Base-by-base conservation (phyloP, 1,284 basidiomycete genomes). In the Pyrrhoderma lamaoense region DNA sequence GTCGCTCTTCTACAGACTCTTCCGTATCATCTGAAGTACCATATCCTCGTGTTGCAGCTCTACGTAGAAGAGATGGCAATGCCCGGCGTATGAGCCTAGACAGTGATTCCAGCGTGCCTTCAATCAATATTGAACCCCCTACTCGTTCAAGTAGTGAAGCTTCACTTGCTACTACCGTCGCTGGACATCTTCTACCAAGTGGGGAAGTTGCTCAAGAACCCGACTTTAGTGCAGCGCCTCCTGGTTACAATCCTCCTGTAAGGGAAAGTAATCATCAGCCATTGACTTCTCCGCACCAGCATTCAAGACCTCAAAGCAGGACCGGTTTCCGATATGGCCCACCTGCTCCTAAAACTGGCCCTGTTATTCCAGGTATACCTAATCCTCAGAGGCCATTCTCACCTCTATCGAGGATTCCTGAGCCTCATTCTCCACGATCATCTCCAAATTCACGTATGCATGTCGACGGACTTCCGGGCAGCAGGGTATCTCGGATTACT, bases 401-500 rank as follows among this genome's bases (percentile, higher is more conserved):
- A n/a, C n/a, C n/a, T n/a, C n/a, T n/a, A n/a, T n/a, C n/a, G n/a
- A 13, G 13, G 37, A 22, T 34, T 16, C 47, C 14, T 21, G 38
- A 19, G 38, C 38, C 14, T 40, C 5, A 16, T 18, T 8, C 18
- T 34, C 42, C 49, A 36, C 14, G 27, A 27, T 14, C 38, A 31
- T 27, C n/a, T 22, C 13, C 37, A 35, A 11, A 39, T 14, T 9
- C 36, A 34, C 23, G 9, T 42, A 25, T 19, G 36, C 3, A 9
- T 19, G 38, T 22, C 8, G 35, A 34, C 18, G 50, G 42, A 1
- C 39, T 36, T 13, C 36, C 50, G n/a, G n/a, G 36, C n/a, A 31
- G 31, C 42, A 47, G 25, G 49, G 52, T 22, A 47, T 47, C n/a
- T 46, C 47, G 13, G 52, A 53, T 19, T 53, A 53, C 18, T 53